Conservation (phyloP, 805 yeast genomes). For the Candida vartiovaarae region DNA sequence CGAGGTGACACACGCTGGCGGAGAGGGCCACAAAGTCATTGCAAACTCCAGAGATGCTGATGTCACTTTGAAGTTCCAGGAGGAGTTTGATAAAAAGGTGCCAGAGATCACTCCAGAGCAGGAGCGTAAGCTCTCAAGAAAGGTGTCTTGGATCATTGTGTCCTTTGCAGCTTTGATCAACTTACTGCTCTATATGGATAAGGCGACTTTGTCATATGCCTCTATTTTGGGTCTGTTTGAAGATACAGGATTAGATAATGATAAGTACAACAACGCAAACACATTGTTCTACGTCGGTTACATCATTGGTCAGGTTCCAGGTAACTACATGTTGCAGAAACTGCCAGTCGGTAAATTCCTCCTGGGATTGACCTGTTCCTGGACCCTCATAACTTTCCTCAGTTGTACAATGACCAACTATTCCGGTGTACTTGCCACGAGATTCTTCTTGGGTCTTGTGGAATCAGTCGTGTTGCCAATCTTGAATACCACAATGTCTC, state of each 20-base stretch:
- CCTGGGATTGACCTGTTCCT: conserved; percentile 28
- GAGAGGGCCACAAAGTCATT: not conserved
- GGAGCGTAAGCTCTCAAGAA: conserved; percentile 32
- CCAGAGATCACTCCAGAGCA: conserved; percentile 37
- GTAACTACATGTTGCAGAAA: conserved; percentile 37
- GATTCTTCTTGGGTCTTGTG: conserved; percentile 46
- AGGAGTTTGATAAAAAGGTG: conserved; percentile 25
- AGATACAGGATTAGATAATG: conserved; percentile 37
- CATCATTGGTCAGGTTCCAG: conserved; percentile 38
- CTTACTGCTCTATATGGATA: conserved; percentile 42
- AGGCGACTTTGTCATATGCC: conserved; percentile 43
- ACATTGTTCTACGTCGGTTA: conserved; percentile 50
- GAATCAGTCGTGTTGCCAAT: conserved; percentile 39
- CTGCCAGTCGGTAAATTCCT: conserved; percentile 35
- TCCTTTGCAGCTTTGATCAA: conserved; percentile 33
- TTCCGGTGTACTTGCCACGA: conserved; percentile 38
- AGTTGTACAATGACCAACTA: conserved; percentile 39
- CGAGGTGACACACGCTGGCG: no score
- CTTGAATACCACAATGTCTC: conserved; percentile 40
- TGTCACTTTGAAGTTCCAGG: conserved; percentile 28
- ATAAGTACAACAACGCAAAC: conserved; percentile 40
- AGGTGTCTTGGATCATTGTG: conserved; percentile 31
- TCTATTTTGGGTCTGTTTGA: conserved; percentile 41
- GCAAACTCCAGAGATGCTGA: conserved; percentile 33
- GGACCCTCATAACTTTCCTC: conserved; percentile 42